These are phyloP conservation scores for Magnusiomyces suaveolens DNA, from an alignment of 1,139 yeast genomes.

Conservation along the genomic window DNA sequence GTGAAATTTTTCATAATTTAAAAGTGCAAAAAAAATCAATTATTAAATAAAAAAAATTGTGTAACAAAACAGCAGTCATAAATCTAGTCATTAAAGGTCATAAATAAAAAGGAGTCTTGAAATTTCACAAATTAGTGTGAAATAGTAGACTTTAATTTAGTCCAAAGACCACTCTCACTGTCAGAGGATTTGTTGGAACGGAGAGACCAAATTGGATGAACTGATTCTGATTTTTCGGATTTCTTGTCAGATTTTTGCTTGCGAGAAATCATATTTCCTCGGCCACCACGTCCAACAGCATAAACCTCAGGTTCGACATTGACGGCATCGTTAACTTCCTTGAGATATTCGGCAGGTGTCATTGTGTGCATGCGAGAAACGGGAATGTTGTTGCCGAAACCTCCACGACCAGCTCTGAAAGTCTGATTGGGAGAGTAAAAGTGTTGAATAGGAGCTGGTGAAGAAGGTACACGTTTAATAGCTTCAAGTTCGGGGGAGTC, in stretches of 20 bases:
- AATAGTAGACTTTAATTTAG: conserved; percentile 23
- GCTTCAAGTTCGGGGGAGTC: conserved; percentile 14
- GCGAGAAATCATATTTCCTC: conserved; percentile 27
- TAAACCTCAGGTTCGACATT: conserved; percentile 29
- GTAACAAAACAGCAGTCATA: background rate
- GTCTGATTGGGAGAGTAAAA: conserved; percentile 31
- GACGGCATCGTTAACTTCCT: conserved; percentile 29
- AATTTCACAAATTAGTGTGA: conserved; percentile 17
- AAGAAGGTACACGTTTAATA: conserved; percentile 16
- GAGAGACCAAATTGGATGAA: conserved; percentile 8
- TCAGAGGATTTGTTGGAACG: conserved; percentile 3
- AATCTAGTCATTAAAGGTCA: background rate
- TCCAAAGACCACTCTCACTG: conserved; percentile 21
- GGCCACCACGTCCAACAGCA: conserved; percentile 34
- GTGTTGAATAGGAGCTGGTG: conserved; percentile 33
- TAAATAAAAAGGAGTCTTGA: background rate
- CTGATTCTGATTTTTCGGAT: background rate
- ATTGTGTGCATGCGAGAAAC: conserved; percentile 26
- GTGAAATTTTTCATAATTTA: too few species aligned
- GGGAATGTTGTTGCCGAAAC: conserved; percentile 31
- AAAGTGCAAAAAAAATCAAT: background rate
- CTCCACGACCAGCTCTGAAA: conserved; percentile 34
- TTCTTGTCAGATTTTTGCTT: conserved; percentile 1
- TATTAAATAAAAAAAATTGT: too few species aligned
- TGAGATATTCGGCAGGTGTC: conserved; percentile 30